These are phyloP conservation scores for Sphaerosporella brunnea DNA, from an alignment of 495 filamentous ascomycete genomes.

Conservation along the genomic window DNA sequence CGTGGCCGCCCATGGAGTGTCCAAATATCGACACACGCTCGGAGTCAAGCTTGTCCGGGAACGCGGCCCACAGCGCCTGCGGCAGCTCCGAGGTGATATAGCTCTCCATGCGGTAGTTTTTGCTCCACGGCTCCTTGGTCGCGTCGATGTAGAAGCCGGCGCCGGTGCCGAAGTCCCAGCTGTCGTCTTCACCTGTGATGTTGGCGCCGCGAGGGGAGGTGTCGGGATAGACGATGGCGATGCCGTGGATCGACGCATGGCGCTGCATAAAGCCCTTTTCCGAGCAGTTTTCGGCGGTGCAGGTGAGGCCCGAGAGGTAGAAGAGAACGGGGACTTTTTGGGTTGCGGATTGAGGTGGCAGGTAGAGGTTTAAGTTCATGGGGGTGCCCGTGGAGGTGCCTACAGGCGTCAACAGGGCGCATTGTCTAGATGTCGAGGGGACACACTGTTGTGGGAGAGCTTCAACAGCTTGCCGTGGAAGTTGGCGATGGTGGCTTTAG, in stretches of 20 bases:
- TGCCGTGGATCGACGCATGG: slow-evolving; percentile 52
- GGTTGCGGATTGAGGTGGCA: slow-evolving; percentile 36
- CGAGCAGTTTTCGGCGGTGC: slow-evolving; percentile 84
- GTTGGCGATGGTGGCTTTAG: slow-evolving; percentile 71
- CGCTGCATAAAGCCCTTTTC: slow-evolving; percentile 96
- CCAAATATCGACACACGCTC: slow-evolving; percentile 63
- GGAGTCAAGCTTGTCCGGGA: slow-evolving; percentile 39
- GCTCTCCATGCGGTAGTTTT: slow-evolving; percentile 78
- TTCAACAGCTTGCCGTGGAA: slow-evolving; percentile 95
- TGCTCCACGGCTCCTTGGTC: slow-evolving; percentile 49
- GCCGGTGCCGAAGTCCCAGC: slow-evolving; percentile 76
- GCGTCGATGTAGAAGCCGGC: slow-evolving; percentile 95
- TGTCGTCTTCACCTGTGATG: slow-evolving; percentile 62
- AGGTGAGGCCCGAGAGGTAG: slow-evolving; percentile 88
- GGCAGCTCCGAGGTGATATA: slow-evolving; percentile 78
- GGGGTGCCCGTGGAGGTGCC: slow-evolving; percentile 44
- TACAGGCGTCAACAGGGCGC: slow-evolving; percentile 1
- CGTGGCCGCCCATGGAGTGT: slow-evolving; percentile 93
- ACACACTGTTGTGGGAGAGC: slow-evolving; percentile 56
- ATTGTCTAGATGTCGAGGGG: not conserved
- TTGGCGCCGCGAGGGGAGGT: slow-evolving; percentile 69
- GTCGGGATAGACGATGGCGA: slow-evolving; percentile 85
- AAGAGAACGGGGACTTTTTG: slow-evolving; percentile 68
- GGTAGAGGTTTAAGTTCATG: slow-evolving; percentile 53
- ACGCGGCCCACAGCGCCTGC: slow-evolving; percentile 45